Evolutionary conservation across 495 filamentous ascomycete genomes (phyloP).

Genomic region (Penicillium bovifimosum): DNA sequence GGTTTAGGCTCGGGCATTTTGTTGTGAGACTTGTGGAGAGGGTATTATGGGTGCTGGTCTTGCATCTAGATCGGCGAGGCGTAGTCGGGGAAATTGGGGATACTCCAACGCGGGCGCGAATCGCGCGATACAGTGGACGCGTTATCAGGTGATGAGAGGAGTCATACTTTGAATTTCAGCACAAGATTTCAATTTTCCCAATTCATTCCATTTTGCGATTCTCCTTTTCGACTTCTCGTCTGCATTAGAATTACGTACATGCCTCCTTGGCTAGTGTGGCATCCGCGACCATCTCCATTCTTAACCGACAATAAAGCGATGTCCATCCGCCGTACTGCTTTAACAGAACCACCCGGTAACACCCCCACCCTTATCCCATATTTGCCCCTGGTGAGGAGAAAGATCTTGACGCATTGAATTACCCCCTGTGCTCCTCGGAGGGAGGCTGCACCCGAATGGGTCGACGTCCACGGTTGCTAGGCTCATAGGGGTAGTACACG

Average conservation of each 20-base stretch:
- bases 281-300: neutral
- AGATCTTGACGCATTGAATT: neutral
- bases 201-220: neutral
- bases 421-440: neutral
- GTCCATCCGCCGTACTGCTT: neutral
- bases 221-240: neutral
- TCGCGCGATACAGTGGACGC: conserved; percentile 18
- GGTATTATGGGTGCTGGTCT: neutral
- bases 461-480: neutral
- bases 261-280: too few relatives aligned
- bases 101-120: conserved; percentile 7
- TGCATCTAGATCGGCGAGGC: neutral
- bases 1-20: conserved; percentile 37
- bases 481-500: neutral
- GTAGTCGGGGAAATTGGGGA: neutral
- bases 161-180: neutral
- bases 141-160: conserved; percentile 31
- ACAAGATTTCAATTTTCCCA: neutral
- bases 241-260: neutral
- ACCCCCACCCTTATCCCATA: neutral
- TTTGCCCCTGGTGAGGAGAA: neutral
- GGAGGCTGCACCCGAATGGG: neutral
- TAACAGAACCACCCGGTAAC: too few relatives aligned
- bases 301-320: neutral
- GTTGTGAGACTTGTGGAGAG: neutral